phyloP scores from a whole-genome alignment of 768 basidiomycete species.

The Tylopilus sp. region DNA sequence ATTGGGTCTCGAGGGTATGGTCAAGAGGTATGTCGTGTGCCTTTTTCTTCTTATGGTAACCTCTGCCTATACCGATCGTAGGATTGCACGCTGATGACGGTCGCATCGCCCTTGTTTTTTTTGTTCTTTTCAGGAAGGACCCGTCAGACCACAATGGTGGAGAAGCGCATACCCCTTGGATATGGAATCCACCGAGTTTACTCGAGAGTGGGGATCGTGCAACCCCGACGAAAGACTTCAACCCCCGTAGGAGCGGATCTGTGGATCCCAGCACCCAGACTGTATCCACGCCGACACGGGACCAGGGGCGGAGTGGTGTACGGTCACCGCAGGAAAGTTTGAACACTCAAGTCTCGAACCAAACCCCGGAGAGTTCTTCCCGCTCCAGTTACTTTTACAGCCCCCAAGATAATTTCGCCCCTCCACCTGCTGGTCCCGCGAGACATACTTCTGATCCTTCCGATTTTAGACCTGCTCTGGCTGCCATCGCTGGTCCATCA shows the following conservation, averaged over 20 bases:
- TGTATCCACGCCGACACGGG: constrained; percentile 20
- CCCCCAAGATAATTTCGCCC: constrained; percentile 13
- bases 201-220: constrained; percentile 27
- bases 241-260: constrained; percentile 22
- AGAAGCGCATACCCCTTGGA: constrained; percentile 62
- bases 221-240: constrained; percentile 28
- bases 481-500: constrained; percentile 13
- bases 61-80: background rate
- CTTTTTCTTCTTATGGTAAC: background rate
- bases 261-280: constrained; percentile 11
- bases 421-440: constrained; percentile 13
- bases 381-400: constrained; percentile 19
- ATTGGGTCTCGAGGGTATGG: constrained; percentile 62
- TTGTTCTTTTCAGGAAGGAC: constrained; percentile 14
- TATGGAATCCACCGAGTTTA: constrained; percentile 60
- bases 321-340: constrained; percentile 11
- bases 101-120: background rate
- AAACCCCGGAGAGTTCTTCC: constrained; percentile 23
- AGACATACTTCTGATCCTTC: constrained; percentile 27
- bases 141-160: constrained; percentile 35
- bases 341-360: constrained; percentile 14
- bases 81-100: constrained; percentile 12
- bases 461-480: constrained; percentile 10
- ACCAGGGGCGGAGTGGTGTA: constrained; percentile 18
- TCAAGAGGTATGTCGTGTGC: constrained; percentile 49